phyloP scores from a whole-genome alignment of 2,329 filamentous ascomycete genomes.

The Akanthomyces lecanii region DNA sequence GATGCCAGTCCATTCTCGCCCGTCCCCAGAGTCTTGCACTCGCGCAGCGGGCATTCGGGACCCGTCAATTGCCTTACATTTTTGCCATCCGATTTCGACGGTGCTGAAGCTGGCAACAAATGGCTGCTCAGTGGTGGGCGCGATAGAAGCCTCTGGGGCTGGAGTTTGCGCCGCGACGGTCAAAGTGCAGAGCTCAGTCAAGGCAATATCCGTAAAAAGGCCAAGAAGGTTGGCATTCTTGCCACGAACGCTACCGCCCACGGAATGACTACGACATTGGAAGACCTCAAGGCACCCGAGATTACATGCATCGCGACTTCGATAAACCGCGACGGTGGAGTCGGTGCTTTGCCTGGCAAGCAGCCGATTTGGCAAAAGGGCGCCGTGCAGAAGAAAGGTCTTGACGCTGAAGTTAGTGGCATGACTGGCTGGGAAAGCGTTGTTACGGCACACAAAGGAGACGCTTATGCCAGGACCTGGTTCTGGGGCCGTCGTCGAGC shows the following conservation, averaged over 20 bases:
- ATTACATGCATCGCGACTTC: constrained; percentile 90
- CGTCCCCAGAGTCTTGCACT: constrained; percentile 78
- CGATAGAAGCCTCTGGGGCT: constrained; percentile 92
- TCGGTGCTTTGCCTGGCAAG: constrained; percentile 75
- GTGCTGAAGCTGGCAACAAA: constrained; percentile 82
- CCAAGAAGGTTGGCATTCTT: constrained; percentile 78
- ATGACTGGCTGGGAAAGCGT: constrained; percentile 97
- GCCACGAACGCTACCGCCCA: constrained; percentile 52
- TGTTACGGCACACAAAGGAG: constrained; percentile 84
- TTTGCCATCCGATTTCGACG: constrained; percentile 82
- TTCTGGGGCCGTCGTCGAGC: constrained; percentile 95
- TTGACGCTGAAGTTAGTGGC: constrained; percentile 66
- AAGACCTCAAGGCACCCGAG: constrained; percentile 81
- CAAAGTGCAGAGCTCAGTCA: constrained; percentile 94
- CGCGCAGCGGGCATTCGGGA: constrained; percentile 81
- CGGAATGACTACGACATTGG: constrained; percentile 60
- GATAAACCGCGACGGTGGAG: constrained; percentile 89
- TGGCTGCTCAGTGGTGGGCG: constrained; percentile 88
- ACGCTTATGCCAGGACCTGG: constrained; percentile 87
- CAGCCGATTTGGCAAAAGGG: constrained; percentile 81
- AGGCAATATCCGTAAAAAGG: constrained; percentile 80
- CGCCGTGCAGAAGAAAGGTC: constrained; percentile 55
- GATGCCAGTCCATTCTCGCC: constrained; percentile 88
- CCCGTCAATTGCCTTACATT: constrained; percentile 80
- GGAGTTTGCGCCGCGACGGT: constrained; percentile 89